Conservation (phyloP, 2,329 filamentous ascomycete genomes). For the Hysterium pulicare region DNA sequence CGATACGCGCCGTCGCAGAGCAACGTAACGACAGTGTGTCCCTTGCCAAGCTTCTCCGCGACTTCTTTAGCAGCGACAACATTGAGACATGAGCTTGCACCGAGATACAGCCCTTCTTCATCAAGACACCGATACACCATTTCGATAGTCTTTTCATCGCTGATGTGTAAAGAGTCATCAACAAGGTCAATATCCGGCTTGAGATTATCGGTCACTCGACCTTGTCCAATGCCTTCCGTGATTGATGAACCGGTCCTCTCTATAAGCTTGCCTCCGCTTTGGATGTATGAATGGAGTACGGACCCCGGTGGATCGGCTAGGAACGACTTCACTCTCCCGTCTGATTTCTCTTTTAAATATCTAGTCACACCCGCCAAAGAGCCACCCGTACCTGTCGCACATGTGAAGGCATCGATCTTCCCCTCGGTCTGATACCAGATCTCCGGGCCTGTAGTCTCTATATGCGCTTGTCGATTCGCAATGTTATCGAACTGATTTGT, state of each 20-base stretch:
- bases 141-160: slow-evolving; percentile 90
- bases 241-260: slow-evolving; percentile 84
- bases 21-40: slow-evolving; percentile 88
- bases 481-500: slow-evolving; percentile 99
- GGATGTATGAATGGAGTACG: slow-evolving; percentile 89
- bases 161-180: slow-evolving; percentile 79
- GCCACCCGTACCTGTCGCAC: slow-evolving; percentile 87
- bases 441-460: slow-evolving; percentile 95
- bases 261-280: slow-evolving; percentile 75
- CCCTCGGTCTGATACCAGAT: slow-evolving; percentile 92
- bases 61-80: slow-evolving; percentile 94
- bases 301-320: slow-evolving; percentile 92
- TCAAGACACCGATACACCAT: slow-evolving; percentile 98
- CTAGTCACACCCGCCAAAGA: slow-evolving; percentile 86
- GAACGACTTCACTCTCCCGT: slow-evolving; percentile 78
- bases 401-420: slow-evolving; percentile 89
- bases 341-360: slow-evolving; percentile 79
- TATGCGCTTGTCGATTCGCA: slow-evolving; percentile 88
- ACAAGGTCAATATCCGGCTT: slow-evolving; percentile 77
- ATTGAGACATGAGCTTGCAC: slow-evolving; percentile 89
- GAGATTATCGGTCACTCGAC: slow-evolving; percentile 92
- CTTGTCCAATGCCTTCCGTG: slow-evolving; percentile 97
- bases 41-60: slow-evolving; percentile 82
- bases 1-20: slow-evolving; percentile 96
- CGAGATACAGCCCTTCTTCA: slow-evolving; percentile 92